Percentiles rank a stretch among this genome's conserved stretches.
phyloP scores from a whole-genome alignment of 805 yeast species.

The Debaryomyces hansenii region DNA sequence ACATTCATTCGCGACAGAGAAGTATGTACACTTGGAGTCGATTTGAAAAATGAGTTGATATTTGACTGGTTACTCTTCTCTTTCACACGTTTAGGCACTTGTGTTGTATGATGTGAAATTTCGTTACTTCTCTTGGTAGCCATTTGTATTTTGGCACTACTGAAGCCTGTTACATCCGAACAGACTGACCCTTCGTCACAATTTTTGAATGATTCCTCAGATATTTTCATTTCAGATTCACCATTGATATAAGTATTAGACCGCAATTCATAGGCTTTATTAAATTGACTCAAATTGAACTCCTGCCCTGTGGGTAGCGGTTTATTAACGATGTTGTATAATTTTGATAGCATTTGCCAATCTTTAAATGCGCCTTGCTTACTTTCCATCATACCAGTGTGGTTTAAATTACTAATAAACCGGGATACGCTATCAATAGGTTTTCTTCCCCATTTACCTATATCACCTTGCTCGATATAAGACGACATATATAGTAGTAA shows the following conservation, averaged over 20 bases:
- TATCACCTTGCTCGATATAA: conserved; percentile 12
- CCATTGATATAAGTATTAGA: conserved; percentile 11
- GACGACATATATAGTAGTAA: conserved; percentile 48
- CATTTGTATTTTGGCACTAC: conserved; percentile 1
- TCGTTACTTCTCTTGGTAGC: background rate
- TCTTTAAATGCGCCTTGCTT: conserved; percentile 18
- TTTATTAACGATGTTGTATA: conserved; percentile 15
- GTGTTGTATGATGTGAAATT: background rate
- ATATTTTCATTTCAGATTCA: conserved; percentile 3
- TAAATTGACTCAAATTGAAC: conserved; percentile 12
- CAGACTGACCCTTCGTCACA: background rate
- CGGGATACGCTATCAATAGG: conserved; percentile 25
- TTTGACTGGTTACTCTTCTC: background rate
- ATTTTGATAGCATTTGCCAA: conserved; percentile 11
- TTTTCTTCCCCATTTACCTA: conserved; percentile 19
- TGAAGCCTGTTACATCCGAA: background rate
- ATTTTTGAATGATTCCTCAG: conserved; percentile 1
- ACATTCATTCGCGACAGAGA: background rate
- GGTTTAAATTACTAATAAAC: conserved; percentile 19
- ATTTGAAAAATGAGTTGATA: background rate
- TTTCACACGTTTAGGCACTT: background rate
- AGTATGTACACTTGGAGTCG: background rate
- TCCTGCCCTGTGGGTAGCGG: conserved; percentile 1
- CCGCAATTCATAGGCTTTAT: conserved; percentile 12
- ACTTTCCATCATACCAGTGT: conserved; percentile 6